Evolutionary conservation across 2,329 filamentous ascomycete species (phyloP).

Genomic region (Lithohypha guttulata): DNA sequence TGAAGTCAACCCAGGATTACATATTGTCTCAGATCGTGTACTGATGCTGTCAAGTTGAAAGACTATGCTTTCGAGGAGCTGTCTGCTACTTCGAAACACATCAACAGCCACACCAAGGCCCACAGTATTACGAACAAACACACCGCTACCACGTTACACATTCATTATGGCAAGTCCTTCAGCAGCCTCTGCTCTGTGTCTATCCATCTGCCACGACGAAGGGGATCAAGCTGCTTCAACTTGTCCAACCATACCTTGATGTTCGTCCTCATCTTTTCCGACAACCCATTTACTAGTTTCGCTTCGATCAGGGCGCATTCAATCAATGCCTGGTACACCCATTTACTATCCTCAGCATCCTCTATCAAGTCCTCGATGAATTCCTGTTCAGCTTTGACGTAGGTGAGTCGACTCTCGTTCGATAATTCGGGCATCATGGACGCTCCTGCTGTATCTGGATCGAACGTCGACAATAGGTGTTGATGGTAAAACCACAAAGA

Average conservation of each 20-base stretch:
- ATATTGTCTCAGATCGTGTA: no score
- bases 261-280: constrained; percentile 35
- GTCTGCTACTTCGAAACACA: no score
- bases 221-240: constrained; percentile 59
- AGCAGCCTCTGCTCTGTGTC: constrained; percentile 46
- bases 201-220: constrained; percentile 63
- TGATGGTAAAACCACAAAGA: constrained; percentile 97
- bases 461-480: constrained; percentile 63
- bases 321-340: constrained; percentile 79
- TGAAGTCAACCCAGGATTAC: no score
- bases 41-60: no score
- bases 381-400: constrained; percentile 61
- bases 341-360: constrained; percentile 64
- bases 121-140: no score
- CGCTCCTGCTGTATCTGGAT: constrained; percentile 38
- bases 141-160: neutral
- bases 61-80: no score
- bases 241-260: constrained; percentile 51
- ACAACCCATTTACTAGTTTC: constrained; percentile 38
- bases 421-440: constrained; percentile 57
- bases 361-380: constrained; percentile 57
- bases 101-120: no score
- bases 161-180: neutral
- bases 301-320: constrained; percentile 56
- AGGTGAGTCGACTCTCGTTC: constrained; percentile 50